Evolutionary conservation across 805 yeast species (phyloP).

Genomic region (Clavispora vitiphila): DNA sequence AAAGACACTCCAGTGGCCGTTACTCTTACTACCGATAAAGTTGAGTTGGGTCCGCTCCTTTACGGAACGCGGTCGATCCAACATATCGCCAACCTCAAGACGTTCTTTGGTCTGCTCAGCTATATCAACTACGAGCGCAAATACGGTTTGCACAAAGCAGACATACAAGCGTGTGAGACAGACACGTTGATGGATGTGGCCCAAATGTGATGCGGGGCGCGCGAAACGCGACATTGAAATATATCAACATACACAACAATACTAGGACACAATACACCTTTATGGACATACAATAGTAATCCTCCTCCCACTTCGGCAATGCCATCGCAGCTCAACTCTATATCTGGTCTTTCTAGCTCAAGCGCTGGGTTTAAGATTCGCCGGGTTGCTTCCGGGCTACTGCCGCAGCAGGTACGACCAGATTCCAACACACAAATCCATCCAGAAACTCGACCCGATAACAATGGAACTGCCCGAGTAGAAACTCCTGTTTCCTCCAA

Average conservation of each 20-base stretch:
- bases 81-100: constrained; percentile 45
- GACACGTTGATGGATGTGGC: constrained; percentile 58
- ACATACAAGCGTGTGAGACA: constrained; percentile 37
- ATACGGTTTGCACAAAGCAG: constrained; percentile 42
- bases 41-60: constrained; percentile 40
- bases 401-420: constrained; percentile 6
- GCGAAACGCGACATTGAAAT: constrained; percentile 1
- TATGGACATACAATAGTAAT: neutral
- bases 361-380: constrained; percentile 4
- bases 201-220: neutral
- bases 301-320: neutral
- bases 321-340: neutral
- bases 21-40: constrained; percentile 23
- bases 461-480: constrained; percentile 21
- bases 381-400: constrained; percentile 7
- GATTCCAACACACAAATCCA: neutral
- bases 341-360: neutral
- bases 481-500: constrained; percentile 21
- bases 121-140: constrained; percentile 61
- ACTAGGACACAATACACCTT: neutral
- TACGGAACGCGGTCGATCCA: constrained; percentile 35
- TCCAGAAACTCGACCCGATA: neutral
- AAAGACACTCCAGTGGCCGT: constrained; percentile 37
- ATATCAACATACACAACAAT: neutral
- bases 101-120: constrained; percentile 64